These are phyloP conservation scores for Vitis rotundifolia DNA, from an alignment of 164 flowering plant genomes.

Conservation along the genomic window DNA sequence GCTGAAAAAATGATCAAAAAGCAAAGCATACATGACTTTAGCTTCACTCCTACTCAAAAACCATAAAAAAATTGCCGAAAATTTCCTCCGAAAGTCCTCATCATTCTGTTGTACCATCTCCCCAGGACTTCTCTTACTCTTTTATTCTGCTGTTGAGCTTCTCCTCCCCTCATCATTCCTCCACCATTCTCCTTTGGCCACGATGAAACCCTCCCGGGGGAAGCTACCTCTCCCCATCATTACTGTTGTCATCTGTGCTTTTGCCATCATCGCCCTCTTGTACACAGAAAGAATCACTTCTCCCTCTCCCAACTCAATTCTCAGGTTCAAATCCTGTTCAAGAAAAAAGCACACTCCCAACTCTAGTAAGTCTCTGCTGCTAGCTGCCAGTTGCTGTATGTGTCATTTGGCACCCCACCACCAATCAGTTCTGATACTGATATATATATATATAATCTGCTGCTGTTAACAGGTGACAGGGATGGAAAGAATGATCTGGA, in stretches of 20 bases:
- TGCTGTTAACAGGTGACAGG: slow-evolving; percentile 10
- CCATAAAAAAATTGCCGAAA: slow-evolving; percentile 16
- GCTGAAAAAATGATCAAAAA: neutral
- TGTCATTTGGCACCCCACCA: no score
- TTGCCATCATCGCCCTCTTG: slow-evolving; percentile 51
- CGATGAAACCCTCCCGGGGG: slow-evolving; percentile 40
- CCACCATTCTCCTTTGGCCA: slow-evolving; percentile 11
- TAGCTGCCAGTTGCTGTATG: no score
- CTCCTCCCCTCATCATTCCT: neutral
- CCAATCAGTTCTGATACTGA: no score
- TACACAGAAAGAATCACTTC: slow-evolving; percentile 57
- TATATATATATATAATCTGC: no score
- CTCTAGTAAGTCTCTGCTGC: slow-evolving; percentile 7
- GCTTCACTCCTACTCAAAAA: slow-evolving; percentile 83
- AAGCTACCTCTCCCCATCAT: slow-evolving; percentile 58
- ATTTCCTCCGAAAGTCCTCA: slow-evolving; percentile 6
- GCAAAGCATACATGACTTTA: slow-evolving; percentile 41
- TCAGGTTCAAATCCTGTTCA: slow-evolving; percentile 49
- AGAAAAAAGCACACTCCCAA: slow-evolving; percentile 19
- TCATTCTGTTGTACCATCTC: slow-evolving; percentile 24
- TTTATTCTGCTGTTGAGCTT: slow-evolving; percentile 5
- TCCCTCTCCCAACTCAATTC: slow-evolving; percentile 43
- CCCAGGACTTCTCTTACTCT: neutral
- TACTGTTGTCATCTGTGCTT: slow-evolving; percentile 35
- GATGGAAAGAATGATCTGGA: slow-evolving; percentile 14